These are phyloP conservation scores for Malassezia sympodialis DNA, from an alignment of 1,284 basidiomycete genomes.

Conservation along the genomic window DNA sequence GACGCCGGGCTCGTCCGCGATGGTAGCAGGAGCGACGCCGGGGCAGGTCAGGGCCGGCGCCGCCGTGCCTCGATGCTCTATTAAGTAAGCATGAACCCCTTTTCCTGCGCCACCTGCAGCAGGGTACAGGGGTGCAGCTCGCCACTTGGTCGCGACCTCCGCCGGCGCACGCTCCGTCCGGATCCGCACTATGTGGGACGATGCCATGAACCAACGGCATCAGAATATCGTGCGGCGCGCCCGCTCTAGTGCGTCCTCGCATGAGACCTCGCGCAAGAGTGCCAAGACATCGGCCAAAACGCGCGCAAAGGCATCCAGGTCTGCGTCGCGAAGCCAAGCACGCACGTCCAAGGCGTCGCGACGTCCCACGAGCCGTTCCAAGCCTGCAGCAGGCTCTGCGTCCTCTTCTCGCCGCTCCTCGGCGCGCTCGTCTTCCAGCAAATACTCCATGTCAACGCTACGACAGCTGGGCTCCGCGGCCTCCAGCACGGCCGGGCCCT, in stretches of 20 bases:
- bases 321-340: not conserved
- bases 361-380: not conserved
- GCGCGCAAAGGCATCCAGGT: not conserved
- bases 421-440: not conserved
- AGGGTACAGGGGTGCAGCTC: not conserved
- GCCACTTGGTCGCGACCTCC: too few species aligned
- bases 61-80: not conserved
- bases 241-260: not conserved
- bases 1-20: too few species aligned
- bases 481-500: not conserved
- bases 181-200: not conserved
- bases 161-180: not conserved
- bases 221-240: not conserved
- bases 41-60: not conserved
- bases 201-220: not conserved
- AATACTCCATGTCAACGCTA: not conserved
- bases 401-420: not conserved
- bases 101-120: not conserved
- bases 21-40: too few species aligned
- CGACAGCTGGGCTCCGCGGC: not conserved
- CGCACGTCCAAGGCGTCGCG: not conserved
- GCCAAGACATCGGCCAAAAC: not conserved
- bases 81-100: not conserved
- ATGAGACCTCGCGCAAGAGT: not conserved
- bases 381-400: not conserved